These are phyloP conservation scores for Alopecurus myosuroides DNA, from an alignment of 176 grass and related monocot genomes.

Conservation along the genomic window DNA sequence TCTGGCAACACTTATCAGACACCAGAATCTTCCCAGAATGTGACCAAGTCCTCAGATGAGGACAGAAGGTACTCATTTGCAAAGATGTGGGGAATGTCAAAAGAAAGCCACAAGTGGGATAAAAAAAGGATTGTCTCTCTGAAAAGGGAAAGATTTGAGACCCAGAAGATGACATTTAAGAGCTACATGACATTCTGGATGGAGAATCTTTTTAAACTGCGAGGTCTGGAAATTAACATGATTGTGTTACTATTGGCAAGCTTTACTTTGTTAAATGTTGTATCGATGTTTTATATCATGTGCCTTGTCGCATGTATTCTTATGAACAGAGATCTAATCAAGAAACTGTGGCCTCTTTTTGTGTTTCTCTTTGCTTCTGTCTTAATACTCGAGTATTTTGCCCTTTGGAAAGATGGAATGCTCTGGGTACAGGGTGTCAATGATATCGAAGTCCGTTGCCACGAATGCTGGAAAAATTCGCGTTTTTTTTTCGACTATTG, in stretches of 20 bases:
- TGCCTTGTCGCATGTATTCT: conserved; percentile 79
- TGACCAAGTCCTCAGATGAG: conserved; percentile 28
- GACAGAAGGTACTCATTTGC: conserved; percentile 65
- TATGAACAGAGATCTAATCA: conserved; percentile 82
- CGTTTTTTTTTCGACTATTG: conserved; percentile 67
- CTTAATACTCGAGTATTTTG: conserved; percentile 84
- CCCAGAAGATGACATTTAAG: conserved; percentile 84
- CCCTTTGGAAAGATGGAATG: conserved; percentile 70
- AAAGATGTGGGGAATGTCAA: conserved; percentile 86
- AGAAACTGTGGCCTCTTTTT: conserved; percentile 89
- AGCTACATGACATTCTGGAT: conserved; percentile 90
- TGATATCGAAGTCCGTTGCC: conserved; percentile 58
- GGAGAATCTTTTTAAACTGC: conserved; percentile 90
- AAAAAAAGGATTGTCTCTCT: conserved; percentile 70
- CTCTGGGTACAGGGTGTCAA: conserved; percentile 41
- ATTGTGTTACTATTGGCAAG: conserved; percentile 85
- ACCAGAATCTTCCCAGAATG: conserved; percentile 40
- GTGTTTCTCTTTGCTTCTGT: conserved; percentile 83
- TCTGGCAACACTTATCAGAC: conserved; percentile 30
- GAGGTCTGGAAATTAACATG: conserved; percentile 97
- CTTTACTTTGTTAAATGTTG: conserved; percentile 86
- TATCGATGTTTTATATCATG: conserved; percentile 87
- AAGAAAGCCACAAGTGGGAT: conserved; percentile 95
- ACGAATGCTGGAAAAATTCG: conserved; percentile 88
- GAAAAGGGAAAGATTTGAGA: conserved; percentile 82